Conservation (phyloP, 2,329 filamentous ascomycete genomes). For the Trichophaea hybrida region DNA sequence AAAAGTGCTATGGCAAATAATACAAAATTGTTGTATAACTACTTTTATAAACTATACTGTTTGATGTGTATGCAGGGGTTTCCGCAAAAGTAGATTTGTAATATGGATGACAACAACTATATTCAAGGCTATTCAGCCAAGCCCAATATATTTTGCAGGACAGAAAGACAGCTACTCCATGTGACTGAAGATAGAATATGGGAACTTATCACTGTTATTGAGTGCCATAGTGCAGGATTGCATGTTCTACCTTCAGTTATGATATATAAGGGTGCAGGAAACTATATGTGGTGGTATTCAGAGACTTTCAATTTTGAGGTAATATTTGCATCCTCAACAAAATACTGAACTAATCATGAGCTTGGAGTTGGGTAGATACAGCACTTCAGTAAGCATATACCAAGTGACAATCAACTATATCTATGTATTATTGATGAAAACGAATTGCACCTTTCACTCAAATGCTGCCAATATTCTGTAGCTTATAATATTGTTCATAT, state of each 20-base stretch:
- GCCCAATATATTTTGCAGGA: no score
- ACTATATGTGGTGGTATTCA: conserved; percentile 13
- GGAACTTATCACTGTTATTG: conserved; percentile 12
- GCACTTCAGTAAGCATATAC: conserved; percentile 9
- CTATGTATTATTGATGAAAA: conserved; percentile 18
- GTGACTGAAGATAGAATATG: no score
- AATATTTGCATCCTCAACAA: conserved; percentile 7
- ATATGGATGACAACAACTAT: no score
- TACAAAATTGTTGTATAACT: no score
- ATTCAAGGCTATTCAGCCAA: no score
- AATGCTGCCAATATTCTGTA: conserved; percentile 7
- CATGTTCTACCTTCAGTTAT: conserved; percentile 4
- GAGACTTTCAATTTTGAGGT: background rate
- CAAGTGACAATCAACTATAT: background rate
- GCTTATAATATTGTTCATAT: conserved; percentile 15
- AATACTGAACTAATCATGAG: no score
- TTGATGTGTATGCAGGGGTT: no score
- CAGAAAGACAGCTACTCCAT: no score
- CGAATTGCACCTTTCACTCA: conserved; percentile 12
- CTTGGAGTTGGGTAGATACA: conserved; percentile 4
- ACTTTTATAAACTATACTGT: no score
- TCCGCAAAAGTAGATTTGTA: no score
- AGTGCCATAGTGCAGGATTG: conserved; percentile 6
- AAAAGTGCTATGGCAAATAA: no score
- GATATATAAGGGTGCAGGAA: conserved; percentile 11